phyloP scores from a whole-genome alignment of 768 basidiomycete species.

The Cytidiella melzeri region DNA sequence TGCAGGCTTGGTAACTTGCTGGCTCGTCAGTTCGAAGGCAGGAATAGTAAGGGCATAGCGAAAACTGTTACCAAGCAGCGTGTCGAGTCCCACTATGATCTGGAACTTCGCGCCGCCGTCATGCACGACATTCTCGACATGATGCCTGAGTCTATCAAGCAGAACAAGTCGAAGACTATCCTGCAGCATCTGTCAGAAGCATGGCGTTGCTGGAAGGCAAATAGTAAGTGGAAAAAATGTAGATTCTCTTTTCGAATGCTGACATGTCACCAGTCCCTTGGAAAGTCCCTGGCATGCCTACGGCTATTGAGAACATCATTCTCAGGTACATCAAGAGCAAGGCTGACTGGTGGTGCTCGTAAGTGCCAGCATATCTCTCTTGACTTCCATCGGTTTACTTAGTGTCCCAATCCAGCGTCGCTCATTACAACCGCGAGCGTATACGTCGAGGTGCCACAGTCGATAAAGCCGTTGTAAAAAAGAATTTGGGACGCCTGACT shows the following conservation, averaged over 20 bases:
- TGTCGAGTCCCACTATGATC: conserved; percentile 97
- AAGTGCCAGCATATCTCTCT: conserved; percentile 25
- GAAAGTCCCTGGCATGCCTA: conserved; percentile 99
- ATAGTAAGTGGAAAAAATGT: conserved; percentile 55
- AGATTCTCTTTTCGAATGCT: not conserved
- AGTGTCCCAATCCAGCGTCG: conserved; percentile 47
- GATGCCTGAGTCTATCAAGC: conserved; percentile 99
- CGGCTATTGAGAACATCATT: conserved; percentile 98
- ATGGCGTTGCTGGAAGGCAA: conserved; percentile 97
- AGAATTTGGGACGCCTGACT: conserved; percentile 96
- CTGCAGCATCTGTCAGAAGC: conserved; percentile 97
- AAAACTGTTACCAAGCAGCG: conserved; percentile 99
- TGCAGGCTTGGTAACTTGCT: conserved; percentile 86
- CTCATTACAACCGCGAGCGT: conserved; percentile 97
- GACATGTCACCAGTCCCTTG: conserved; percentile 65
- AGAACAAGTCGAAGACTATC: conserved; percentile 99
- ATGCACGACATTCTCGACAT: conserved; percentile 99
- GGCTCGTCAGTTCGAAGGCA: conserved; percentile 96
- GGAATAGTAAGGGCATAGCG: conserved; percentile 93
- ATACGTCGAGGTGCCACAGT: conserved; percentile 95
- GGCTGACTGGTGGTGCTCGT: conserved; percentile 98
- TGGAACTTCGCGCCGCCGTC: conserved; percentile 95
- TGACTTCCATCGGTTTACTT: not conserved
- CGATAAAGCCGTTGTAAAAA: conserved; percentile 98
- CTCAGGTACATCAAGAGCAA: conserved; percentile 98